Percentiles rank a stretch among this genome's conserved stretches.
phyloP scores from a whole-genome alignment of 345 rosid genomes.

The Melaleuca alternifolia region DNA sequence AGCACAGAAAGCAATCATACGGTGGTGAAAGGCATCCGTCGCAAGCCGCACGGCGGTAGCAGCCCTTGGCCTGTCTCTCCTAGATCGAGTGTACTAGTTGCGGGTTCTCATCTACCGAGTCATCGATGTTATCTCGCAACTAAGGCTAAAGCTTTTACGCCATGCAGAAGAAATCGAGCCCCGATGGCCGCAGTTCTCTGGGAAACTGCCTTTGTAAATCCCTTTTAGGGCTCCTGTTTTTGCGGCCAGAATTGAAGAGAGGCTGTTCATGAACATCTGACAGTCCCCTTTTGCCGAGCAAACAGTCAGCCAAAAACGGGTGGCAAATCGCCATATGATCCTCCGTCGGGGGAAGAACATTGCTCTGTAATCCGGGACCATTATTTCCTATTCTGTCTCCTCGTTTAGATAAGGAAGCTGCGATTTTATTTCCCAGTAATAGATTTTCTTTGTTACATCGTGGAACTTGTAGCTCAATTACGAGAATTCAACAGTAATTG shows the following conservation, averaged over 20 bases:
- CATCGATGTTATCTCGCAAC: too few relatives aligned
- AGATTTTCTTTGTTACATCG: background rate
- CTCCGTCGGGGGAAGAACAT: too few relatives aligned
- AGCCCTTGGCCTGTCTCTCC: background rate
- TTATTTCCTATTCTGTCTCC: background rate
- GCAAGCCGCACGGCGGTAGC: background rate
- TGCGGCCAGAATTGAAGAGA: too few relatives aligned
- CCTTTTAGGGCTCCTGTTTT: too few relatives aligned
- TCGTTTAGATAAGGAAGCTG: background rate
- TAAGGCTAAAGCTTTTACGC: background rate
- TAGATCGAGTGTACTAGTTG: background rate
- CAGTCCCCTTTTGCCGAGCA: too few relatives aligned
- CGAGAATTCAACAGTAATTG: background rate
- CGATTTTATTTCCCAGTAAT: accelerated
- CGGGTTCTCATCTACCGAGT: too few relatives aligned
- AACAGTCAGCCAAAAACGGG: too few relatives aligned
- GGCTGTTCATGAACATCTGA: too few relatives aligned
- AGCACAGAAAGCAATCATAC: background rate
- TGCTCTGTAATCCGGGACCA: too few relatives aligned
- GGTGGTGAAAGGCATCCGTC: background rate
- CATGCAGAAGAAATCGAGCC: background rate
- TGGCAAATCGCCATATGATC: too few relatives aligned
- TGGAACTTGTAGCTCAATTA: accelerated
- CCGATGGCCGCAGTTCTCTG: background rate
- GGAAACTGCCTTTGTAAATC: too few relatives aligned